Evolutionary conservation across 176 grass and related monocot genomes (phyloP).

Genomic region (Pontederia paniculata): DNA sequence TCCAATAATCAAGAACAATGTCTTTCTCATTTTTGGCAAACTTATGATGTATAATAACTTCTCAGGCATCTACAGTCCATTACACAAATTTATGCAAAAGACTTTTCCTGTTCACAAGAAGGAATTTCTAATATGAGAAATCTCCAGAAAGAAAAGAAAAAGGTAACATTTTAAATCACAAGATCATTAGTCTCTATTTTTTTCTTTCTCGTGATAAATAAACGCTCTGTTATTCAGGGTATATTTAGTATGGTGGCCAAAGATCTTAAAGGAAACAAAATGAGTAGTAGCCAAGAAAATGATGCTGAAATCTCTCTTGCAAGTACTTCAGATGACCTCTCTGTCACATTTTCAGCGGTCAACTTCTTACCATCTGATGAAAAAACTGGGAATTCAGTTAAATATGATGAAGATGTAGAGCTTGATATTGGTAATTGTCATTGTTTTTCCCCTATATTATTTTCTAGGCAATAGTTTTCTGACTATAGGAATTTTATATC

Average conservation of each 20-base stretch:
- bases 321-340: constrained; percentile 44
- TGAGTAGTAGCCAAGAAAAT: constrained; percentile 45
- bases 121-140: constrained; percentile 43
- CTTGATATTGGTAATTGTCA: constrained; percentile 63
- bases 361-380: constrained; percentile 47
- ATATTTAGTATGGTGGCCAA: constrained; percentile 78
- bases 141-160: constrained; percentile 81
- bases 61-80: constrained; percentile 59
- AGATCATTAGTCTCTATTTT: background rate
- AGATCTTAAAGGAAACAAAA: constrained; percentile 73
- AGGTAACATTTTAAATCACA: constrained; percentile 31
- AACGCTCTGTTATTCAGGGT: constrained; percentile 37
- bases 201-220: background rate
- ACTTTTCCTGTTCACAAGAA: constrained; percentile 23
- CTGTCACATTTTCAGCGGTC: constrained; percentile 50
- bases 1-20: too few species aligned
- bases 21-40: constrained; percentile 2
- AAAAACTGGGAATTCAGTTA: constrained; percentile 42
- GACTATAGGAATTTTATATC: constrained; percentile 18
- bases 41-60: constrained; percentile 23
- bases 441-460: constrained; percentile 2
- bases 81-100: constrained; percentile 56
- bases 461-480: background rate
- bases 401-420: constrained; percentile 43
- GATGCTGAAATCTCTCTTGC: constrained; percentile 26